phyloP scores from a whole-genome alignment of 192 early-diverging fungal species.

The Kappamyces sp. region DNA sequence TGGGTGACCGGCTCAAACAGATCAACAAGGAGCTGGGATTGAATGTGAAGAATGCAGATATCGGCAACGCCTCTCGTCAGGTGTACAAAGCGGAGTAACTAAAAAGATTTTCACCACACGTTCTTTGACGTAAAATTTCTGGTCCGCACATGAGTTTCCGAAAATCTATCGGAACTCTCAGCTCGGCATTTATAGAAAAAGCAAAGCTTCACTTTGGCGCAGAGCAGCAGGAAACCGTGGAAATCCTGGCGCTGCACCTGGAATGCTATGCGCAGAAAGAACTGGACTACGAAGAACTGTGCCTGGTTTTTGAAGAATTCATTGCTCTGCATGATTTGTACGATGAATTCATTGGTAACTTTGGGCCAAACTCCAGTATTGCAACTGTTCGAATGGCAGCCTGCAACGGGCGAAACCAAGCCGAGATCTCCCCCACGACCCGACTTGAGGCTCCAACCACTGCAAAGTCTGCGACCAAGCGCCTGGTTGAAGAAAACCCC shows the following conservation, averaged over 20 bases:
- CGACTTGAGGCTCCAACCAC: neutral
- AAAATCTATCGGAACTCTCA: neutral
- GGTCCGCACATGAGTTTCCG: neutral
- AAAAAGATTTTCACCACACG: neutral
- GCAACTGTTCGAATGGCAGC: neutral
- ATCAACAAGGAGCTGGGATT: conserved; percentile 42
- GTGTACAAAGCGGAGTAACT: neutral
- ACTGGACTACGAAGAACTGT: neutral
- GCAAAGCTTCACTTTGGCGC: neutral
- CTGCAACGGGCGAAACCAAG: neutral
- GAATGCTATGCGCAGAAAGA: neutral
- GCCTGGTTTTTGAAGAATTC: neutral
- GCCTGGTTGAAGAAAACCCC: too few species aligned
- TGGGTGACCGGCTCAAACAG: conserved; percentile 31
- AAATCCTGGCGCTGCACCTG: conserved; percentile 1
- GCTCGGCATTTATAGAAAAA: conserved; percentile 1
- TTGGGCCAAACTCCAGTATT: neutral
- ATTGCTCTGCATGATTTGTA: neutral
- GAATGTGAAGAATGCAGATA: conserved; percentile 7
- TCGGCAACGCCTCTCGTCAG: conserved; percentile 30
- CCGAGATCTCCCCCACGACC: neutral
- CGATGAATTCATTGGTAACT: neutral
- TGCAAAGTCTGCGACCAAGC: neutral
- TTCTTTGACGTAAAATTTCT: conserved; percentile 1
- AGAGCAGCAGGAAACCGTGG: neutral